A percentile compares a stretch with the other conserved stretches of the same genome.
phyloP scores from a whole-genome alignment of 495 filamentous ascomycete genomes.

The Aspergillus carlsbadensis region DNA sequence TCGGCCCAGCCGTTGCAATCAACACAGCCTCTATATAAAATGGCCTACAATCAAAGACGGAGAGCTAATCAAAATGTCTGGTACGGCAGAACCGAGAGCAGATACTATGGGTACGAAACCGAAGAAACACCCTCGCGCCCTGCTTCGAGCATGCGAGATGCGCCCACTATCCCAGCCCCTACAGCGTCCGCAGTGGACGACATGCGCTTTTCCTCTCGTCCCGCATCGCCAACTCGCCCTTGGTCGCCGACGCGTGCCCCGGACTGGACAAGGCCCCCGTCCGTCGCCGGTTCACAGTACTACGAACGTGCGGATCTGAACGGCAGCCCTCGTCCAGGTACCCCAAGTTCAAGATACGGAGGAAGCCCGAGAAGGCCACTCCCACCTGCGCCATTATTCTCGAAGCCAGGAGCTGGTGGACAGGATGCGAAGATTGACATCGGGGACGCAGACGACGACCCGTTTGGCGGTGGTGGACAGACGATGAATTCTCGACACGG shows the following conservation, averaged over 20 bases:
- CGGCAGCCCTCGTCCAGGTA: conserved; percentile 85
- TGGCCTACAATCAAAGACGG: conserved; percentile 10
- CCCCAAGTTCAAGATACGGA: conserved; percentile 81
- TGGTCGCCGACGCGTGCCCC: conserved; percentile 71
- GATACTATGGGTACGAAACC: conserved; percentile 34
- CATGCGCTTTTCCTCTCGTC: conserved; percentile 49
- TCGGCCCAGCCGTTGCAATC: too few relatives aligned
- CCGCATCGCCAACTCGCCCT: conserved; percentile 61
- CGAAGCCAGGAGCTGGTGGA: conserved; percentile 34
- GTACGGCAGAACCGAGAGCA: conserved; percentile 25
- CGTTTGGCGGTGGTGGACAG: conserved; percentile 67
- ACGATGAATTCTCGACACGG: conserved; percentile 38
- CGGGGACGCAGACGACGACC: conserved; percentile 69
- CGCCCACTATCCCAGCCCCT: conserved; percentile 57
- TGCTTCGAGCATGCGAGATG: conserved; percentile 53
- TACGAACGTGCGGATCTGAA: conserved; percentile 90
- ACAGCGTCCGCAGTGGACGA: conserved; percentile 41
- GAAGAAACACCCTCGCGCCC: conserved; percentile 46
- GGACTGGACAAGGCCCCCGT: conserved; percentile 68
- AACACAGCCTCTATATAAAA: not conserved
- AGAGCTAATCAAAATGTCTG: conserved; percentile 25
- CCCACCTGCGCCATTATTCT: conserved; percentile 88
- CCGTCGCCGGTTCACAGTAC: conserved; percentile 61
- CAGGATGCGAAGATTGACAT: conserved; percentile 49
- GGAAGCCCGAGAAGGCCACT: conserved; percentile 82